These are phyloP conservation scores for Pistacia integerrima DNA, from an alignment of 345 rosid genomes.

Conservation along the genomic window DNA sequence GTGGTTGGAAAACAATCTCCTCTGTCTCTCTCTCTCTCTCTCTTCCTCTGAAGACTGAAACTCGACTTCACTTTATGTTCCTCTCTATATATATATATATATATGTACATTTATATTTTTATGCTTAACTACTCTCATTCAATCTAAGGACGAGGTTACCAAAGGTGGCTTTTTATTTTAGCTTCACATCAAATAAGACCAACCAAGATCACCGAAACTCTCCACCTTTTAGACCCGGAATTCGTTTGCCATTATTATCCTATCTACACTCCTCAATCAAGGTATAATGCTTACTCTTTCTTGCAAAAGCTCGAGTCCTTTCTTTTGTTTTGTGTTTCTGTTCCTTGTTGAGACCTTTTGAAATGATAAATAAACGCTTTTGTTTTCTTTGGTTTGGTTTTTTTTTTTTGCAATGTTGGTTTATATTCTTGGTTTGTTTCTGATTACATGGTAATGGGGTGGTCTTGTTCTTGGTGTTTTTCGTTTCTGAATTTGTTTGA, in stretches of 20 bases:
- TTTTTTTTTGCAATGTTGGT: neutral
- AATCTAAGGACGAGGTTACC: neutral
- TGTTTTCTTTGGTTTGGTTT: neutral
- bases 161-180: neutral
- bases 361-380: neutral
- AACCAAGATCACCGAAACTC: neutral
- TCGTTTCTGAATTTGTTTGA: too few relatives aligned
- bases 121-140: neutral
- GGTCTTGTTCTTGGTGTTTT: too few relatives aligned
- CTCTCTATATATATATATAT: neutral
- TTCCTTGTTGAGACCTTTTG: too few relatives aligned
- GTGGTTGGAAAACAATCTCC: constrained; percentile 42
- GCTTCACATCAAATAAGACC: constrained; percentile 21
- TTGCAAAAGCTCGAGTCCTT: neutral
- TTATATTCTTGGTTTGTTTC: too few relatives aligned
- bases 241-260: constrained; percentile 2
- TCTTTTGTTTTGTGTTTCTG: neutral
- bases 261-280: constrained; percentile 25
- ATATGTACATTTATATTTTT: neutral
- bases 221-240: constrained; percentile 14
- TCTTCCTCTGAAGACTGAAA: too few relatives aligned
- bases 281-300: constrained; percentile 37
- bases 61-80: neutral
- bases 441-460: too few relatives aligned
- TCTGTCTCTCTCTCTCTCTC: neutral